These are phyloP conservation scores for Cucumis sativus DNA, from an alignment of 306 rosid species.

Conservation along the genomic window Cucumber_9930_V3 NC_026660.2:25726501-25727000, in stretches of 20 bases:
- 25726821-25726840: slow-evolving; percentile 26
- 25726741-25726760: neutral
- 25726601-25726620: no score
- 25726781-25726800: neutral
- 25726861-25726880: slow-evolving; percentile 47
- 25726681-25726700: no score
- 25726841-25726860: slow-evolving; percentile 46
- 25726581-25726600: no score
- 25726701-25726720: no score
- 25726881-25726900: slow-evolving; percentile 29
- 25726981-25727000: slow-evolving; percentile 2
- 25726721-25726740: no score
- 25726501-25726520: no score
- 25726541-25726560: no score
- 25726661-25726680: no score
- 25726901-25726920: slow-evolving; percentile 49
- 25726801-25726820: neutral
- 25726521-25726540: no score
- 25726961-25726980: slow-evolving; percentile 36
- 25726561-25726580: no score
- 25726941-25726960: slow-evolving; percentile 38
- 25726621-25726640: no score
- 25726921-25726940: slow-evolving; percentile 6
- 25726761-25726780: neutral
- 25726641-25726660: no score